Conservation (phyloP, 805 yeast species). For the Kluyveromyces siamensis region DNA sequence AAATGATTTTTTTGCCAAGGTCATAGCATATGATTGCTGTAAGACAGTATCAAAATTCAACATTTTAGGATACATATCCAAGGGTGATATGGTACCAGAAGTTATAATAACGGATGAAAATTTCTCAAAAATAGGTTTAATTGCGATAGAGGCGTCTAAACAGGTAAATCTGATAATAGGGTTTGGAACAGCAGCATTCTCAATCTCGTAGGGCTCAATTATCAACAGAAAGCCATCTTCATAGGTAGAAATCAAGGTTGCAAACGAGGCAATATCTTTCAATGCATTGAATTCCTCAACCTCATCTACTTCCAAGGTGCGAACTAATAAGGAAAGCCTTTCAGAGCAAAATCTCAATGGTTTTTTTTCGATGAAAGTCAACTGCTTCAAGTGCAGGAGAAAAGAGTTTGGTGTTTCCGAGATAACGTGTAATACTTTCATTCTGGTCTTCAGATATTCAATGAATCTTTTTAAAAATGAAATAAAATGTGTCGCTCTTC, state of each 20-base stretch:
- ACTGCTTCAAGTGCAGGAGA: slow-evolving; percentile 82
- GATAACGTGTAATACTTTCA: slow-evolving; percentile 94
- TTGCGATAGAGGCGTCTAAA: slow-evolving; percentile 95
- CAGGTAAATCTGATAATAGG: slow-evolving; percentile 92
- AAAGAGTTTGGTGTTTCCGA: slow-evolving; percentile 97
- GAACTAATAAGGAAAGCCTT: slow-evolving; percentile 74
- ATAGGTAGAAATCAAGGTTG: slow-evolving; percentile 90
- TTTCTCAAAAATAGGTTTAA: slow-evolving; percentile 91
- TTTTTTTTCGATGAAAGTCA: slow-evolving; percentile 86
- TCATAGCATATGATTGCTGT: slow-evolving; percentile 94
- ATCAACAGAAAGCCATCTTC: slow-evolving; percentile 88
- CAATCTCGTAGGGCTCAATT: slow-evolving; percentile 92
- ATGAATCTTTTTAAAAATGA: slow-evolving; percentile 87
- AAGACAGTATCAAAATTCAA: slow-evolving; percentile 85
- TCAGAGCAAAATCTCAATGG: slow-evolving; percentile 91
- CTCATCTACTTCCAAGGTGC: slow-evolving; percentile 80
- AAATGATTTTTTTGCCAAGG: slow-evolving; percentile 84
- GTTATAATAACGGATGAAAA: slow-evolving; percentile 91
- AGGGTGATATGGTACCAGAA: slow-evolving; percentile 95
- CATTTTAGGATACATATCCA: slow-evolving; percentile 98
- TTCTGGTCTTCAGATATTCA: slow-evolving; percentile 90
- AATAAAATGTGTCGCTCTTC: slow-evolving; percentile 95
- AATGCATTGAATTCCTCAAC: slow-evolving; percentile 89
- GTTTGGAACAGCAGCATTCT: slow-evolving; percentile 92
- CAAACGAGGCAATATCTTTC: slow-evolving; percentile 94